Conservation (phyloP, 208 protist genomes). For the Phytomonas francai region DNA sequence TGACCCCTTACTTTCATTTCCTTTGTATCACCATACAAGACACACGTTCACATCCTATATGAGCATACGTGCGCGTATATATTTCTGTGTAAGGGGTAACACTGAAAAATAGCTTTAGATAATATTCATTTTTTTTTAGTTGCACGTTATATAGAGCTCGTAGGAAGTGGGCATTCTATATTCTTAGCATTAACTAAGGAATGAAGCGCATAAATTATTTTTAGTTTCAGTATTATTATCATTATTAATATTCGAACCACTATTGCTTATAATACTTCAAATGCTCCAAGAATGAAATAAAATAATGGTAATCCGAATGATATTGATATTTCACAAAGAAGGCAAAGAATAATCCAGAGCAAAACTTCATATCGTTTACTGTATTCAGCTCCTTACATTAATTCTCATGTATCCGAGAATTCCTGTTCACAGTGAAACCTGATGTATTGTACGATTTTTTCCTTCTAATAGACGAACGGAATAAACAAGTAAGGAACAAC, state of each 20-base stretch:
- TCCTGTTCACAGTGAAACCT: not conserved
- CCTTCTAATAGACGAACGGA: constrained; percentile 88
- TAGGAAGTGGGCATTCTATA: not conserved
- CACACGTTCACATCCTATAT: not conserved
- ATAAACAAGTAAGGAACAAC: constrained; percentile 93
- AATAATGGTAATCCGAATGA: not conserved
- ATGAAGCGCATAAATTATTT: not conserved
- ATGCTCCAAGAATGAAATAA: not conserved
- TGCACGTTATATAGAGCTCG: not conserved
- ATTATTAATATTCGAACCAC: not conserved
- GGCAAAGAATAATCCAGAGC: not conserved
- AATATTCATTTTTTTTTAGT: not conserved
- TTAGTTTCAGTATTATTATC: not conserved
- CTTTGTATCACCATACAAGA: not conserved
- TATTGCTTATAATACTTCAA: not conserved
- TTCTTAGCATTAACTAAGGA: not conserved
- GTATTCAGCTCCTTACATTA: not conserved
- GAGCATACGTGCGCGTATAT: not conserved
- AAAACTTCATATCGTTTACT: constrained; percentile 2
- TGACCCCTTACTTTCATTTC: not conserved
- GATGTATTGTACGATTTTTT: not conserved
- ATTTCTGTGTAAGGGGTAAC: not conserved
- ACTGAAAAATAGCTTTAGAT: not conserved
- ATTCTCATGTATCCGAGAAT: not conserved
- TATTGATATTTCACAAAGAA: not conserved